Conservation (phyloP, 164 flowering plant genomes). For the Malania oleifera region DNA sequence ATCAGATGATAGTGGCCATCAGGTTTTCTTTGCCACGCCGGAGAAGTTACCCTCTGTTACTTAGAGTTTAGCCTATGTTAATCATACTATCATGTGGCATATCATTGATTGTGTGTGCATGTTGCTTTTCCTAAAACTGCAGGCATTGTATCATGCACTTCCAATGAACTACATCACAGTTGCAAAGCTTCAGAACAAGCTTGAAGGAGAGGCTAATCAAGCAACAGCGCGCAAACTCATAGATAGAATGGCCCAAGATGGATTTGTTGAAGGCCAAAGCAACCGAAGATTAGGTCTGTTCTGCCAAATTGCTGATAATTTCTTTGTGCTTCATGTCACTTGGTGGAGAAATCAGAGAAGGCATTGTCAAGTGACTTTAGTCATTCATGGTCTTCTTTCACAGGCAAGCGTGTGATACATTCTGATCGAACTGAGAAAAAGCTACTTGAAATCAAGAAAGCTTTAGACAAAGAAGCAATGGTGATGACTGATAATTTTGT, state of each 20-base stretch:
- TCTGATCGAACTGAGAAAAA: conserved; percentile 52
- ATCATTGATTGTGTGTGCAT: not conserved
- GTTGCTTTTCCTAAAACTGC: conserved; percentile 11
- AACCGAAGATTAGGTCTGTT: conserved; percentile 62
- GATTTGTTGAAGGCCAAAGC: conserved; percentile 59
- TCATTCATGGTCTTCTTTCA: not conserved
- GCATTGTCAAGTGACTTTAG: not conserved
- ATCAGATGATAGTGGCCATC: too few species aligned
- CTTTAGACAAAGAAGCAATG: conserved; percentile 37
- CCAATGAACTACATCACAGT: conserved; percentile 72
- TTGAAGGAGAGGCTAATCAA: conserved; percentile 64
- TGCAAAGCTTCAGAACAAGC: conserved; percentile 67
- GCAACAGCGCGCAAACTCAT: conserved; percentile 61
- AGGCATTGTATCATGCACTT: conserved; percentile 86
- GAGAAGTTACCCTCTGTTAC: too few species aligned
- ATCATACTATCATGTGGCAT: not conserved
- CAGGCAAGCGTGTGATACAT: conserved; percentile 83
- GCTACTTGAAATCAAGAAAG: conserved; percentile 59
- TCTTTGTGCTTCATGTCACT: not conserved
- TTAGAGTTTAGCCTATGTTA: too few species aligned
- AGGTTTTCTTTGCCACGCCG: too few species aligned
- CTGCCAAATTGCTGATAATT: not conserved
- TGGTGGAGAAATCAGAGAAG: not conserved
- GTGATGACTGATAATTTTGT: conserved; percentile 16
- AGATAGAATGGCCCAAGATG: conserved; percentile 70